phyloP scores from a whole-genome alignment of 352 stramenopile genomes.

The Globisporangium nagaii region DNA sequence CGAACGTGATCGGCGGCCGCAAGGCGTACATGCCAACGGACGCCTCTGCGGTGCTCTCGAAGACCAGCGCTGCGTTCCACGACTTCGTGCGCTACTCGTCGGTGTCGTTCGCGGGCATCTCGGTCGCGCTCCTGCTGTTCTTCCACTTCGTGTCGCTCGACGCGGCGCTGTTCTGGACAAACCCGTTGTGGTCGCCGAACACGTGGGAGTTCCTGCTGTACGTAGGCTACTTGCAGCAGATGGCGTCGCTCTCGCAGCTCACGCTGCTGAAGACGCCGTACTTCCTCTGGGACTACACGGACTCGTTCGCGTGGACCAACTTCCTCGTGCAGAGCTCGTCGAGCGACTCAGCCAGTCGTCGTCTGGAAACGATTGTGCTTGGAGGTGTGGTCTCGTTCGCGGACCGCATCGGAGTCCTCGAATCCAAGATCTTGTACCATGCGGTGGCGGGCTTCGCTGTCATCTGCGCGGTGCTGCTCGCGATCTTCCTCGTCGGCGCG shows the following conservation, averaged over 20 bases:
- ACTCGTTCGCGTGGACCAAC: constrained; percentile 67
- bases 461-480: constrained; percentile 24
- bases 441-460: constrained; percentile 35
- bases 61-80: constrained; percentile 39
- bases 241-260: constrained; percentile 51
- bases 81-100: constrained; percentile 55
- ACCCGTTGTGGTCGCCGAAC: constrained; percentile 55
- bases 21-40: constrained; percentile 45
- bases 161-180: constrained; percentile 31
- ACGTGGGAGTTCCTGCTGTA: constrained; percentile 73
- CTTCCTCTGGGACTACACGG: constrained; percentile 63
- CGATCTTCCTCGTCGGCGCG: constrained; percentile 43
- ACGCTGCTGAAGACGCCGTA: constrained; percentile 62
- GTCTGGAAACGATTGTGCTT: constrained; percentile 50
- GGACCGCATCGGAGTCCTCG: constrained; percentile 45
- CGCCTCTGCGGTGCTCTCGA: constrained; percentile 36
- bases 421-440: constrained; percentile 37
- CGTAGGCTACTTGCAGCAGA: constrained; percentile 65
- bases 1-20: constrained; percentile 52
- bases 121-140: constrained; percentile 45
- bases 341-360: constrained; percentile 18
- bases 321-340: constrained; percentile 34
- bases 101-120: constrained; percentile 57
- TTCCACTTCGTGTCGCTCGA: constrained; percentile 66
- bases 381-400: constrained; percentile 51